Evolutionary conservation across 2,329 filamentous ascomycete genomes (phyloP).

Genomic region (Aureobasidium leucospermi): DNA sequence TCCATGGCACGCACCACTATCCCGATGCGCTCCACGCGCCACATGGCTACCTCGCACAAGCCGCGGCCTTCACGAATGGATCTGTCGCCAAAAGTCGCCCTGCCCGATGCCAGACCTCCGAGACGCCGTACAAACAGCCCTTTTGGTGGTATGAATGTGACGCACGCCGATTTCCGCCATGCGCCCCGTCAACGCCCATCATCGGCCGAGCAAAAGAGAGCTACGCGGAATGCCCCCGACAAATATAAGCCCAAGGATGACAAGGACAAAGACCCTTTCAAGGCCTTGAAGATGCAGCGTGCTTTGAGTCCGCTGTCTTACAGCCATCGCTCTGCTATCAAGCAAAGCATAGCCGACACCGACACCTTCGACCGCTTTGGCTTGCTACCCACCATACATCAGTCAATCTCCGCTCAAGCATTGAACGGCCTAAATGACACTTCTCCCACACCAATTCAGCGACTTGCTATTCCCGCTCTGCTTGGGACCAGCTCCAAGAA

Average conservation of each 20-base stretch:
- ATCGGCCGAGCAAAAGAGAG: slow-evolving; percentile 38
- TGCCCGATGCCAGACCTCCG: slow-evolving; percentile 30
- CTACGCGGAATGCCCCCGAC: slow-evolving; percentile 42
- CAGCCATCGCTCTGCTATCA: slow-evolving; percentile 53
- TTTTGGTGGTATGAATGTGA: slow-evolving; percentile 54
- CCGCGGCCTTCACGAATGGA: slow-evolving; percentile 44
- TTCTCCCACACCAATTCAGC: slow-evolving; percentile 80
- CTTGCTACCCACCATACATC: slow-evolving; percentile 62
- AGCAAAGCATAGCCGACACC: slow-evolving; percentile 56
- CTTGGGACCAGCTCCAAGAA: slow-evolving; percentile 49
- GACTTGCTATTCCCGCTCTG: slow-evolving; percentile 77
- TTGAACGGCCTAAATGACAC: slow-evolving; percentile 68
- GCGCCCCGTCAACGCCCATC: slow-evolving; percentile 30
- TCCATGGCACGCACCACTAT: slow-evolving; percentile 12
- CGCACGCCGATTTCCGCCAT: slow-evolving; percentile 38
- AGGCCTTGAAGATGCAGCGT: slow-evolving; percentile 91
- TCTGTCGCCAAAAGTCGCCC: slow-evolving; percentile 38
- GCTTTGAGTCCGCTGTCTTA: slow-evolving; percentile 72
- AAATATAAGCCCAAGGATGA: slow-evolving; percentile 34
- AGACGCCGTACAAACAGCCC: slow-evolving; percentile 43
- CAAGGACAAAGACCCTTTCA: slow-evolving; percentile 51
- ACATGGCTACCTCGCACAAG: slow-evolving; percentile 35
- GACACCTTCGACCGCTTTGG: slow-evolving; percentile 77
- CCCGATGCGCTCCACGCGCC: slow-evolving; percentile 23
- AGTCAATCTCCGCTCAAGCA: slow-evolving; percentile 64